Conservation (phyloP, 108 stramenopile species). For the Asterionellopsis glacialis region DNA sequence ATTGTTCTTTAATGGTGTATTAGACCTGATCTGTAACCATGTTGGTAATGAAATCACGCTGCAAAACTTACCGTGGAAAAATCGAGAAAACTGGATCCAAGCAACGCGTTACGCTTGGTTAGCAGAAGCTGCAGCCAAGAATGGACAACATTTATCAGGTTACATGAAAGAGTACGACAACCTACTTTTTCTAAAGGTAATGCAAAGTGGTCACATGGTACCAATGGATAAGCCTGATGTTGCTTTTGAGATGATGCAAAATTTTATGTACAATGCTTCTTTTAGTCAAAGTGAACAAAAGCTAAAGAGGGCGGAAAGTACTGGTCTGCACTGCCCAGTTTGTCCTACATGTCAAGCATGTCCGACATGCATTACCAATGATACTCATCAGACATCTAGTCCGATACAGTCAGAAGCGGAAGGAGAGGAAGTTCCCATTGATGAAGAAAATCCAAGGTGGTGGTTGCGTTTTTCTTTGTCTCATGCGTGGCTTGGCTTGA, state of each 20-base stretch:
- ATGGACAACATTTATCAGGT: conserved; percentile 48
- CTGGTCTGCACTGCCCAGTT: not conserved
- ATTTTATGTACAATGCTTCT: conserved; percentile 42
- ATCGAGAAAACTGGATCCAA: conserved; percentile 30
- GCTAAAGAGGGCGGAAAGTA: not conserved
- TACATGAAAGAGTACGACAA: conserved; percentile 78
- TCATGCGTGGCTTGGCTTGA: too few species aligned
- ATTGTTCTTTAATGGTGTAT: conserved; percentile 65
- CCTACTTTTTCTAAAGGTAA: conserved; percentile 45
- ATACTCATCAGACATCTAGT: too few species aligned
- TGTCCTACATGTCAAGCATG: not conserved
- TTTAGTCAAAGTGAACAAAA: conserved; percentile 30
- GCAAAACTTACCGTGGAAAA: conserved; percentile 50
- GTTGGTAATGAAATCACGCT: conserved; percentile 83
- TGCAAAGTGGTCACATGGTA: conserved; percentile 87
- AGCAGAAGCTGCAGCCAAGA: conserved; percentile 35
- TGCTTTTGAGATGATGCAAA: conserved; percentile 81
- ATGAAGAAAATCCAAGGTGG: too few species aligned
- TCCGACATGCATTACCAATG: too few species aligned
- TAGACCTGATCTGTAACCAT: conserved; percentile 95
- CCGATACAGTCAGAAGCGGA: too few species aligned
- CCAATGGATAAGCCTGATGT: conserved; percentile 91
- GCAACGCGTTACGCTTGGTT: conserved; percentile 52
- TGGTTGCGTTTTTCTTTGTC: too few species aligned
- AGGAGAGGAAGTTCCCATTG: too few species aligned